Conservation (phyloP, 768 basidiomycete species). For the Trametes cubensis region DNA sequence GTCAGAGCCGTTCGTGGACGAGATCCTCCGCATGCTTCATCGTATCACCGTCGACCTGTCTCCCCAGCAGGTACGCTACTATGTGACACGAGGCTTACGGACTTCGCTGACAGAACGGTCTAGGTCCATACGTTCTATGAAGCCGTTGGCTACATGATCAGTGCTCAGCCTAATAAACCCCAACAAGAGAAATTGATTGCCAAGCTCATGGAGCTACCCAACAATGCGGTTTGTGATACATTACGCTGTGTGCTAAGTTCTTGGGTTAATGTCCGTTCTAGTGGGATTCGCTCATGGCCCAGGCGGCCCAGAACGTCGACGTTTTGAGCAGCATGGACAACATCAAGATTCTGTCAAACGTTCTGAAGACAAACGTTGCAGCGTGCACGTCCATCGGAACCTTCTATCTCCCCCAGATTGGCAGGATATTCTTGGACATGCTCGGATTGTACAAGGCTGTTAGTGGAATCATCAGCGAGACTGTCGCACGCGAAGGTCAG, state of each 20-base stretch:
- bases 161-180: constrained; percentile 96
- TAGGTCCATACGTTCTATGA: constrained; percentile 97
- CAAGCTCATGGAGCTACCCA: constrained; percentile 96
- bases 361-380: constrained; percentile 97
- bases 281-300: constrained; percentile 98
- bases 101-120: neutral
- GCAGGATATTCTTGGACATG: constrained; percentile 96
- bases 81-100: neutral
- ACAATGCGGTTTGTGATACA: constrained; percentile 77
- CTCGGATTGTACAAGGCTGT: constrained; percentile 97
- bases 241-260: neutral
- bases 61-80: constrained; percentile 67
- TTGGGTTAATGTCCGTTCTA: constrained; percentile 34
- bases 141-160: constrained; percentile 99
- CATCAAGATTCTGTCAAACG: constrained; percentile 95
- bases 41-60: constrained; percentile 93
- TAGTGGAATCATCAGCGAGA: constrained; percentile 93
- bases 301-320: constrained; percentile 90
- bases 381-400: constrained; percentile 96
- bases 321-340: constrained; percentile 90
- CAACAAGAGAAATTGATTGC: constrained; percentile 94
- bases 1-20: constrained; percentile 96
- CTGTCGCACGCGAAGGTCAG: constrained; percentile 82
- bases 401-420: constrained; percentile 97
- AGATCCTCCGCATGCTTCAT: constrained; percentile 89